Base-by-base conservation (phyloP, 257 asterid genomes). In the Ilex asprella region DNA sequence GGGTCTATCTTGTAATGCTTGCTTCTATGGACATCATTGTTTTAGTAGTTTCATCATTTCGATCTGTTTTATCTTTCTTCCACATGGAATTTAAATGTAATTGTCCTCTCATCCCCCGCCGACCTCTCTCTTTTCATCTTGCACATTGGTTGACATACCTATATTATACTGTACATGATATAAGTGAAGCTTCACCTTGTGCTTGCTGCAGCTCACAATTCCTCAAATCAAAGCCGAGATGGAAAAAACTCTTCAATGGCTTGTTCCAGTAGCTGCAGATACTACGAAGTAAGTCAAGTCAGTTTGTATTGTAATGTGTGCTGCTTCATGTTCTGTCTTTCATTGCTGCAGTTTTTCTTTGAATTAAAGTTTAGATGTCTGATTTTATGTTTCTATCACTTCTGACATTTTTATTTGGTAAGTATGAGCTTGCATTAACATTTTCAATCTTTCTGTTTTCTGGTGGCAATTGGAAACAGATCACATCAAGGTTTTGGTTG, bases 401-500 rank as follows among this genome's bases (percentile, higher is more conserved):
- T 35, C 41, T 7, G 41, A 35, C 2, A 7, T 5, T 35, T 35
- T 35, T 7, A 5, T 35, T 35, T 35, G 8, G 27, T 21, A 21
- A 21, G 47, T 14, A 46, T 46, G 52, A 2, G 13, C 52, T 46
- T 46, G 52, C 52, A 46, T 46, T 10, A 2, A 46, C n/a, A 12
- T 46, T 11, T 2, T 46, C n/a, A 0, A 14, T 11, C 52, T 46
- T 10, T 10, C 52, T 14, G 3, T 14, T 46, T 46, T 46, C 4
- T 65, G 59, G 52, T 58, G 69, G 62, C 55, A 16, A 64, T 62
- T 68, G 63, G 30, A 62, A 76, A 54, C 95, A 93, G 99, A 65
- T 92, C 94, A 62, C 99, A 93, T 75, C 99, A 93, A 66, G 99
- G 99, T 58, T 93, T 93, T 29, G 99, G 99, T 75, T 93, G 99